Percentiles rank a stretch among this genome's conserved stretches.
phyloP scores from a whole-genome alignment of 192 early-diverging fungal species.

The Mortierella hygrophila region DNA sequence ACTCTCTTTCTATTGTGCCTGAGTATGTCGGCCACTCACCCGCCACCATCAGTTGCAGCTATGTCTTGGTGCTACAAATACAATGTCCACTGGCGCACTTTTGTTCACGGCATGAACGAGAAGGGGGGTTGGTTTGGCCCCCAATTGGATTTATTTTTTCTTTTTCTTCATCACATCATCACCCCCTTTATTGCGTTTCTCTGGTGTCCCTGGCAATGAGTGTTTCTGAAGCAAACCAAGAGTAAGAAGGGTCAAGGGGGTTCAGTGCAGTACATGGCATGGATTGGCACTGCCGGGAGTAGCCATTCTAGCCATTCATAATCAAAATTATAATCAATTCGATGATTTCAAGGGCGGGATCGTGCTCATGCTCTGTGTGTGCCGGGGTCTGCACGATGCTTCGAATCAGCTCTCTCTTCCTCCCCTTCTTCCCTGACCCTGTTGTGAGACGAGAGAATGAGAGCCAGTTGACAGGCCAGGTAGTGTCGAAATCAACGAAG shows the following conservation, averaged over 20 bases:
- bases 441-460: neutral
- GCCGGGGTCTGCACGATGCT: conserved; percentile 1
- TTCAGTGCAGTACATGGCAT: neutral
- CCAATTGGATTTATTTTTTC: neutral
- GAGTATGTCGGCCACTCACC: neutral
- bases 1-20: neutral
- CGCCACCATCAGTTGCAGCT: neutral
- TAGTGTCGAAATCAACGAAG: neutral
- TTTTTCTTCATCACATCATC: neutral
- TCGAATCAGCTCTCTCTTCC: neutral
- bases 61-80: neutral
- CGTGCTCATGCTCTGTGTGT: neutral
- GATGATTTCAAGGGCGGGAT: neutral
- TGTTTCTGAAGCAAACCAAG: neutral
- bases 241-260: neutral
- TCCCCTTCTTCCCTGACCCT: neutral
- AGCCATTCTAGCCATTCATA: neutral
- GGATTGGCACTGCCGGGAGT: neutral
- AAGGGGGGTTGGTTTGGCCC: neutral
- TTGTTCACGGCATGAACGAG: neutral
- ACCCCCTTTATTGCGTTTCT: conserved; percentile 7
- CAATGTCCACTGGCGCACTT: neutral
- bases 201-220: neutral
- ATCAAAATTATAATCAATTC: no score
- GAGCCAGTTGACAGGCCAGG: neutral